phyloP scores from a whole-genome alignment of 441 rosid genomes.

The Jatropha podagrica region DNA sequence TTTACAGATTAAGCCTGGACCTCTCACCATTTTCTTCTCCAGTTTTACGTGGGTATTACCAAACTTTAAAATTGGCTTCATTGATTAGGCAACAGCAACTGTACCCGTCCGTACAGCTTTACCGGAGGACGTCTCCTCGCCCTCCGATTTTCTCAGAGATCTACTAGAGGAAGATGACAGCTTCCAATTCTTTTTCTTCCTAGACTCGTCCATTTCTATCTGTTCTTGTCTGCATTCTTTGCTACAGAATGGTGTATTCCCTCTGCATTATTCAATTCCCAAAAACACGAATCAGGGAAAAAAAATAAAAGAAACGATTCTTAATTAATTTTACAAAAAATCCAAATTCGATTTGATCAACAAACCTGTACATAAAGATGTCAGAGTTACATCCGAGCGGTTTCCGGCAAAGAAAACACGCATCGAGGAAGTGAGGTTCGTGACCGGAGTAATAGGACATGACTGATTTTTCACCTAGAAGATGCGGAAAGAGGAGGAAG shows the following conservation, averaged over 20 bases:
- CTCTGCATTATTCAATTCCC: slow-evolving; percentile 42
- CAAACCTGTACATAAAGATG: slow-evolving; percentile 92
- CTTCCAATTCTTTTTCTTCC: slow-evolving; percentile 55
- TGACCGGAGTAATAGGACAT: slow-evolving; percentile 42
- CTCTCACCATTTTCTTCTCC: too few species aligned
- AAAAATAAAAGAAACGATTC: too few species aligned
- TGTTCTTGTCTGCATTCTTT: slow-evolving; percentile 89
- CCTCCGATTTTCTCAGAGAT: slow-evolving; percentile 42
- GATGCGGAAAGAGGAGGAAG: background rate
- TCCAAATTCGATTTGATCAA: background rate
- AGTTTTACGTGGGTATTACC: background rate
- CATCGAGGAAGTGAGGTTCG: slow-evolving; percentile 68
- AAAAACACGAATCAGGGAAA: too few species aligned
- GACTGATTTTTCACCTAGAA: background rate
- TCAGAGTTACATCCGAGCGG: slow-evolving; percentile 61
- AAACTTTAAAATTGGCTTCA: slow-evolving; percentile 2
- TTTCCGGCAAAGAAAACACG: slow-evolving; percentile 70
- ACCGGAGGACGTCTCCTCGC: slow-evolving; percentile 32
- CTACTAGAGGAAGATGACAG: slow-evolving; percentile 38
- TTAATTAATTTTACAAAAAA: background rate
- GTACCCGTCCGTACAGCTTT: slow-evolving; percentile 46
- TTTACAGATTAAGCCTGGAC: slow-evolving; percentile 9
- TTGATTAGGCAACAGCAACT: slow-evolving; percentile 46
- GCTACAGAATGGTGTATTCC: slow-evolving; percentile 89
- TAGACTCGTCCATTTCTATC: slow-evolving; percentile 70